phyloP scores from a whole-genome alignment of 345 rosid species.

The Eucalyptus melliodora region DNA sequence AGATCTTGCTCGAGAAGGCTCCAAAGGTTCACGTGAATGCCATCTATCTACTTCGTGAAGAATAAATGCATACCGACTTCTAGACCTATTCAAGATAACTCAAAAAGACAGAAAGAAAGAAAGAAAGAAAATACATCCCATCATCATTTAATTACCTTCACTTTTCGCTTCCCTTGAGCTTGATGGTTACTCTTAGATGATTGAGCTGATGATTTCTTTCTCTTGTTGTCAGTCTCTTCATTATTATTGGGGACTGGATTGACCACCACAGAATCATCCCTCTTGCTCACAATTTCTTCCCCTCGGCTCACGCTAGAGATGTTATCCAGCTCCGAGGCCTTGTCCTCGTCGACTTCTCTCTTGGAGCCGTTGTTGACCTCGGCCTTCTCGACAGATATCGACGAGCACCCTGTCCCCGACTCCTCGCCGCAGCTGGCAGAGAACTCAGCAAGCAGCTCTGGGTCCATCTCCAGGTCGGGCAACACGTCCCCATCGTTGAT shows the following conservation, averaged over 20 bases:
- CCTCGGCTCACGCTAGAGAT: slow-evolving; percentile 2
- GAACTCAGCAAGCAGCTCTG: slow-evolving; percentile 58
- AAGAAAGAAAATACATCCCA: not conserved
- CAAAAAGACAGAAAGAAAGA: not conserved
- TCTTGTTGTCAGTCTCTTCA: slow-evolving; percentile 17
- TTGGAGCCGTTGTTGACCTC: not conserved
- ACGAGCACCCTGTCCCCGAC: slow-evolving; percentile 20
- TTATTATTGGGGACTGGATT: slow-evolving; percentile 6
- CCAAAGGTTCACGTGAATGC: not conserved
- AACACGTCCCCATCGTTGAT: slow-evolving; percentile 45
- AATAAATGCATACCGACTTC: not conserved
- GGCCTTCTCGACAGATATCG: slow-evolving; percentile 7
- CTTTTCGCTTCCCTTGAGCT: slow-evolving; percentile 36
- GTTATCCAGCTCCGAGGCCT: not conserved
- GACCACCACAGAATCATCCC: slow-evolving; percentile 18
- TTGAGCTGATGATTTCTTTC: slow-evolving; percentile 20
- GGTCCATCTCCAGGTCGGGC: slow-evolving; percentile 81
- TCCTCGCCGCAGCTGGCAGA: slow-evolving; percentile 54
- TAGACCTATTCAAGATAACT: not conserved
- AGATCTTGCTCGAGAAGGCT: not conserved
- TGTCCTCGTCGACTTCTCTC: slow-evolving; percentile 2
- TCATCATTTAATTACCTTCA: slow-evolving; percentile 26
- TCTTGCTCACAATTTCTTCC: slow-evolving; percentile 26
- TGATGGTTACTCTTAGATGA: slow-evolving; percentile 5
- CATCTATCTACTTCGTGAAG: not conserved